Base-by-base conservation (phyloP, 2,329 filamentous ascomycete species). In the Neoscytalidium dimidiatum region DNA sequence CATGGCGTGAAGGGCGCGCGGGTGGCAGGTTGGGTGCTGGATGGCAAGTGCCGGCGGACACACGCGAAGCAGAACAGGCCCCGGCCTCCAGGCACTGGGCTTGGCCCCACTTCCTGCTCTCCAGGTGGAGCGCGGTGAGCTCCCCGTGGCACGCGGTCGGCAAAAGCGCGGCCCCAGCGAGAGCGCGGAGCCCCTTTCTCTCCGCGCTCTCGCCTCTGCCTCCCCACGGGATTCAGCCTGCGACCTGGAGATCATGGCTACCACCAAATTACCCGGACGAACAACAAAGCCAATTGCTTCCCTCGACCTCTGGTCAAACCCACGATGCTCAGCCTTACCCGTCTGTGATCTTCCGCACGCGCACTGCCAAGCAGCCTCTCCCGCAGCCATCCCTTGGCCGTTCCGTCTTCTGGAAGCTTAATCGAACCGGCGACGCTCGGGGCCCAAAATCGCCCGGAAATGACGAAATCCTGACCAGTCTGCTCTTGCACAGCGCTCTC, bases 1-100 rank as follows among this genome's bases (percentile, higher is more conserved):
- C 19, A 41, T 62, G 58, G 58, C 58, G 58, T 62, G 58, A 62
- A 62, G 58, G 46, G 58, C 58, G 58, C 58, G n/a, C n/a, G n/a
- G n/a, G n/a, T n/a, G n/a, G n/a, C n/a, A n/a, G 19, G 13, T 11
- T 11, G 41, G 14, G n/a, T 28, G 48, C 17, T 41, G 38, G 28
- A 28, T 46, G 43, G 35, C 29, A 51, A 49, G 3, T 62, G 58
- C 46, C 43, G 46, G 58, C 44, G 56, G 9, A 8, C 9, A 23
- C 38, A 35, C 58, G 44, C 58, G 58, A 62, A 33, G 23, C 33
- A 21, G 26, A 7, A 35, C 7, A 26, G 33, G 19, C 29, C 29
- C 57, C 26, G 46, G 26, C 26, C 33, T 57, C 33, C 53, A 57
- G 33, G 21, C n/a, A n/a, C n/a, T n/a, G n/a, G n/a, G n/a, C n/a